Percentiles rank a stretch among this genome's conserved stretches.
Evolutionary conservation across 306 rosid species (phyloP).

Genomic region (Rubus idaeus): DNA sequence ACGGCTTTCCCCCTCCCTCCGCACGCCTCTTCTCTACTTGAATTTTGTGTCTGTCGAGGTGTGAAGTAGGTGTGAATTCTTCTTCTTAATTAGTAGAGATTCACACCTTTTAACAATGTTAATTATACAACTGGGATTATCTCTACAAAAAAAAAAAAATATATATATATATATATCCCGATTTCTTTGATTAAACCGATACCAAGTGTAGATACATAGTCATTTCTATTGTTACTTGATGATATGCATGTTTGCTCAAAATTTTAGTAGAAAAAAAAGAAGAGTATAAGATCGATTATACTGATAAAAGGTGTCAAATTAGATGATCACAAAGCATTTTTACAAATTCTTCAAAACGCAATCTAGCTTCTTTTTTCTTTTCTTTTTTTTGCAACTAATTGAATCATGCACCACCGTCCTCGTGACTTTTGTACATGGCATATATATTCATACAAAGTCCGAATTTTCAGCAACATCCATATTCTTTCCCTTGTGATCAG

Average conservation of each 20-base stretch:
- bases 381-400: neutral
- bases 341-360: neutral
- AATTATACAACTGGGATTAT: no score
- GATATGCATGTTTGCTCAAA: neutral
- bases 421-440: neutral
- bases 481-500: slow-evolving; percentile 13
- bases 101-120: no score
- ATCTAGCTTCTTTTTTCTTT: neutral
- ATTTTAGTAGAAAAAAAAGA: neutral
- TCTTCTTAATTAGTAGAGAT: no score
- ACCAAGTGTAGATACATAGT: neutral
- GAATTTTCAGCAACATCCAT: slow-evolving; percentile 4
- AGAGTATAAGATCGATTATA: neutral
- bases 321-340: neutral
- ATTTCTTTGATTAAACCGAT: no score
- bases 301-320: neutral
- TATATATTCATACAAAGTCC: neutral
- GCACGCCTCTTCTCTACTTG: no score
- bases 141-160: no score
- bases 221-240: neutral
- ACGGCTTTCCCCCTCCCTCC: no score
- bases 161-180: no score
- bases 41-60: no score
- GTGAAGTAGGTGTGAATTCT: no score
- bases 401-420: neutral